Evolutionary conservation across 73 alveolate species (phyloP), one percentile per base, ranked within the genome.

Genomic region (Durusdinium trenchii): DNA sequence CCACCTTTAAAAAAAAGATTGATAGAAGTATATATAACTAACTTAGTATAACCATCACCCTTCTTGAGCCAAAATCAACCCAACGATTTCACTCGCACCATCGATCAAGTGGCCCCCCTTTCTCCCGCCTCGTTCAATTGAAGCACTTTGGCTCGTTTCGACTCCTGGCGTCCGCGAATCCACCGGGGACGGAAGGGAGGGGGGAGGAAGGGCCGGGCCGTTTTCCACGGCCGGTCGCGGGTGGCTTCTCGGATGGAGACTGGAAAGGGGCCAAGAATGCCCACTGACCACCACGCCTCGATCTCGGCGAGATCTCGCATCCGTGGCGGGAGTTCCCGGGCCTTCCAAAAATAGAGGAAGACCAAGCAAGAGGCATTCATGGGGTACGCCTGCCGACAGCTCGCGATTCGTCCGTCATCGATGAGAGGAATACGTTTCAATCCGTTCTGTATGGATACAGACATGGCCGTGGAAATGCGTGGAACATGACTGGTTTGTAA

Each of bases 301-400:
- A 32, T 60, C 30, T 60, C 73, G 18, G 73, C 30, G 18, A n/a
- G n/a, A n/a, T n/a, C n/a, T n/a, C 20, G 78, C 5, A 40, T 28
- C 43, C 43, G 23, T 23, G n/a, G n/a, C n/a, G n/a, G n/a, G n/a
- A n/a, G n/a, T n/a, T n/a, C n/a, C n/a, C n/a, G n/a, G n/a, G 50
- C 96, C 96, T 89, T 89, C 96, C 96, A 89, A 69, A 38, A 89
- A 86, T 64, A 89, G 51, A 89, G 96, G 86, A 61, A 89, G 46
- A 89, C 96, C 84, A 89, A 69, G 96, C 96, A 89, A 32, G 96
- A 89, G 67, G 96, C 96, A 35, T 89, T 89, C 96, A 89, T 89
- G 48, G 96, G 96, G 51, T 69, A 89, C 36, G 86, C 96, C 96
- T 89, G 38, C 84, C 35, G 35, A n/a, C 36, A 32, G 16, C 14